phyloP scores from a whole-genome alignment of 441 rosid genomes.

The Iberis amara region DNA sequence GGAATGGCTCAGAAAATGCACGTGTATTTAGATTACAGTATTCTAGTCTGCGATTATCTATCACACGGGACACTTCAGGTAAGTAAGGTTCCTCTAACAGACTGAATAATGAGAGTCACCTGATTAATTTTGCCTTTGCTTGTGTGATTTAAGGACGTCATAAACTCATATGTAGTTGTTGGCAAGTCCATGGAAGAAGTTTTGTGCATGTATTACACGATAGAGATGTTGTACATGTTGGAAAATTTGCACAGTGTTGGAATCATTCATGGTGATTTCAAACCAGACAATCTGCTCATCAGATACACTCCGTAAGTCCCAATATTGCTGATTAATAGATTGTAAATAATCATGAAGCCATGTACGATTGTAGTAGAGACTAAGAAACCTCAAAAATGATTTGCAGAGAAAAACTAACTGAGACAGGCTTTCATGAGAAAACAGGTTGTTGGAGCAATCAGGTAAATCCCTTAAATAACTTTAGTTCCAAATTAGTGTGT shows the following conservation, averaged over 20 bases:
- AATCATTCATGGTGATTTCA: slow-evolving; percentile 93
- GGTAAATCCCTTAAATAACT: slow-evolving; percentile 36
- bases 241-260: slow-evolving; percentile 78
- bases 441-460: slow-evolving; percentile 66
- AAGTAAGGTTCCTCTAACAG: slow-evolving; percentile 4
- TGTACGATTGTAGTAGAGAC: slow-evolving; percentile 6
- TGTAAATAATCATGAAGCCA: slow-evolving; percentile 9
- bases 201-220: slow-evolving; percentile 77
- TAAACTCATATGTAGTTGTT: slow-evolving; percentile 62
- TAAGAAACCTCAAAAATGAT: slow-evolving; percentile 14
- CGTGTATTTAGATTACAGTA: slow-evolving; percentile 65
- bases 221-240: slow-evolving; percentile 80
- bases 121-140: slow-evolving; percentile 1
- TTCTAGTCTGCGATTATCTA: slow-evolving; percentile 75
- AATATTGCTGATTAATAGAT: not conserved
- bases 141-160: slow-evolving; percentile 60
- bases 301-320: slow-evolving; percentile 63
- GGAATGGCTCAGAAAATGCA: slow-evolving; percentile 75
- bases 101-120: slow-evolving; percentile 1
- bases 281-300: slow-evolving; percentile 81
- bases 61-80: slow-evolving; percentile 88
- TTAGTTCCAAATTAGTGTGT: slow-evolving; percentile 5
- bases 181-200: slow-evolving; percentile 88
- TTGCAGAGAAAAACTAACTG: slow-evolving; percentile 53
- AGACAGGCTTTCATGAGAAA: slow-evolving; percentile 46